Percentiles rank a stretch among this genome's conserved stretches.
Evolutionary conservation across 202 grass and related monocot species (phyloP).

Genomic region (Dendrocalamus latiflorus): DNA sequence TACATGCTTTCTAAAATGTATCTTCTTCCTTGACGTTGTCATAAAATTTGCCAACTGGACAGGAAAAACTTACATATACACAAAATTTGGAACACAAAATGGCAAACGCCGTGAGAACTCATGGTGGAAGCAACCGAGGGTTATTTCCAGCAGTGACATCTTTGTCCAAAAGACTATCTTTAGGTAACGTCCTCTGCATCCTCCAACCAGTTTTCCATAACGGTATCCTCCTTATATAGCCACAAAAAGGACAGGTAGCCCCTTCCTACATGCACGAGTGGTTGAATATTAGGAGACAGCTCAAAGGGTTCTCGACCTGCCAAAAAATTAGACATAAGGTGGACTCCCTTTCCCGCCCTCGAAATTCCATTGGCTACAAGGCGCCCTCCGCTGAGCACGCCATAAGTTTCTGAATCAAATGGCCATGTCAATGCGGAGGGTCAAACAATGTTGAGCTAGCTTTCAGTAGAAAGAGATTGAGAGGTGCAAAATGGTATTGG

Average conservation of each 20-base stretch:
- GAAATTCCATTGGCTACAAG: constrained; percentile 18
- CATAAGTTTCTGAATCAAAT: constrained; percentile 23
- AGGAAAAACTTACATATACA: not conserved
- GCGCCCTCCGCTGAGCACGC: constrained; percentile 23
- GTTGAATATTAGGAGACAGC: constrained; percentile 41
- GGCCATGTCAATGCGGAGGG: not conserved
- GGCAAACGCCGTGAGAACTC: not conserved
- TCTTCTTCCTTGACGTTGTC: not conserved
- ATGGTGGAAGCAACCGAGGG: not conserved
- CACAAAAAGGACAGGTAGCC: constrained; percentile 6
- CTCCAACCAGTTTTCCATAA: constrained; percentile 36
- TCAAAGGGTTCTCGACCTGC: constrained; percentile 19
- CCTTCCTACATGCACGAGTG: constrained; percentile 33
- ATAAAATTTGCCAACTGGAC: not conserved
- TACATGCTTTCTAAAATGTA: not conserved
- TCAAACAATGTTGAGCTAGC: constrained; percentile 31
- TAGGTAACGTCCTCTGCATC: constrained; percentile 27
- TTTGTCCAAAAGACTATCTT: constrained; percentile 34
- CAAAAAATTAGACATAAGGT: constrained; percentile 34
- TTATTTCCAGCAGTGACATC: constrained; percentile 18
- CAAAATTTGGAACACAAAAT: not conserved
- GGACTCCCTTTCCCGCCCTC: constrained; percentile 20
- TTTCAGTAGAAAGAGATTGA: constrained; percentile 7
- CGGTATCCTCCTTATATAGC: constrained; percentile 41
- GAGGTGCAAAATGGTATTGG: too few relatives aligned